Evolutionary conservation across 2,329 filamentous ascomycete species (phyloP).

Genomic region (Stenocarpella maydis): DNA sequence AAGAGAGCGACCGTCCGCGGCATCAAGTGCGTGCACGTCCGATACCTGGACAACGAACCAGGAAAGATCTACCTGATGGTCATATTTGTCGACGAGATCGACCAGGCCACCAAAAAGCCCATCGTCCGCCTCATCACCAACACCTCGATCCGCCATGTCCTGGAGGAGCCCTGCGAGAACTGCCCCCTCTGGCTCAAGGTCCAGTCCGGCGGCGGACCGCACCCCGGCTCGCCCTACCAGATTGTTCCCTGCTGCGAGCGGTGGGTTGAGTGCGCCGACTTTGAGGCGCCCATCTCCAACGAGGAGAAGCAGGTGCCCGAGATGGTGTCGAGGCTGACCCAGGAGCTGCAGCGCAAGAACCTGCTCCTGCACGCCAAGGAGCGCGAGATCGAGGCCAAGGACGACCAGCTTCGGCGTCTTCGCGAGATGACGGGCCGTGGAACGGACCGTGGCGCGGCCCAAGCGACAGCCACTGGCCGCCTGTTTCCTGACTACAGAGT

Average conservation of each 20-base stretch:
- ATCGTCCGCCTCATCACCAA: slow-evolving; percentile 29
- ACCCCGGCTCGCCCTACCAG: slow-evolving; percentile 4
- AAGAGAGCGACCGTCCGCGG: slow-evolving; percentile 18
- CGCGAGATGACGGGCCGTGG: not conserved
- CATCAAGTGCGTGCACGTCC: slow-evolving; percentile 27
- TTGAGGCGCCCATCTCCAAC: slow-evolving; percentile 23
- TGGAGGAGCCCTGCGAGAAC: slow-evolving; percentile 30
- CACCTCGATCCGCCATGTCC: slow-evolving; percentile 33
- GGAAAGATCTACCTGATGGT: slow-evolving; percentile 27
- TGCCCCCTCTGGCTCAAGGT: slow-evolving; percentile 33
- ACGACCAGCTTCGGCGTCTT: slow-evolving; percentile 20
- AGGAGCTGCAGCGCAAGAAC: slow-evolving; percentile 9
- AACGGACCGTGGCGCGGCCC: too few relatives aligned
- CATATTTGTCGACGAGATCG: slow-evolving; percentile 19
- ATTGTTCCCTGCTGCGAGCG: slow-evolving; percentile 31
- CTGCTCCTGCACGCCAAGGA: slow-evolving; percentile 13
- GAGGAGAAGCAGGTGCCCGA: slow-evolving; percentile 30
- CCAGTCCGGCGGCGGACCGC: not conserved
- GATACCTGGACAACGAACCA: slow-evolving; percentile 31
- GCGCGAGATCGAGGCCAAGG: slow-evolving; percentile 26
- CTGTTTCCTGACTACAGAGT: not conserved
- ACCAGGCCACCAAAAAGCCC: slow-evolving; percentile 1
- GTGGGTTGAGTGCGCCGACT: slow-evolving; percentile 27
- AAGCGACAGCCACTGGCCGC: too few relatives aligned
- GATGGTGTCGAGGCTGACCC: slow-evolving; percentile 22